Percentiles rank a stretch among this genome's conserved stretches.
Evolutionary conservation across 371 early-diverging fungal genomes (phyloP).

Genomic region (Batrachochytrium dendrobatidis): DNA sequence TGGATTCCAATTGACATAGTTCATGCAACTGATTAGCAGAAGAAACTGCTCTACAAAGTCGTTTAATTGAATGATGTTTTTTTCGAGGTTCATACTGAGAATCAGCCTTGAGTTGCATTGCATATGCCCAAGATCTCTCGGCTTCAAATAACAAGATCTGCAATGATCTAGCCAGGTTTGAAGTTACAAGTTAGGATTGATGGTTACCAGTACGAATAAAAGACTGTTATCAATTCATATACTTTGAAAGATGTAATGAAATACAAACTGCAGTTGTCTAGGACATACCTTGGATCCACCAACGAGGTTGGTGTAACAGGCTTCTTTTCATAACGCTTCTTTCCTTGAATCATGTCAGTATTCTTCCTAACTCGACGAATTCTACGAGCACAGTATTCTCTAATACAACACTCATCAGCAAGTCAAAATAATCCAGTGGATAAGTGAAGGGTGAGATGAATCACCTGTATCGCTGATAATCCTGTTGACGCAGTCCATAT

Average conservation of each 20-base stretch:
- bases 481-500: constrained; percentile 75
- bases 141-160: constrained; percentile 58
- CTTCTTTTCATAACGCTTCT: constrained; percentile 37
- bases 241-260: too few relatives aligned
- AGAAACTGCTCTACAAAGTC: constrained; percentile 57
- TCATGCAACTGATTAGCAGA: constrained; percentile 43
- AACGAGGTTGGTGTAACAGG: too few relatives aligned
- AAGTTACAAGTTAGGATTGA: constrained; percentile 2
- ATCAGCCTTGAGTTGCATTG: constrained; percentile 67
- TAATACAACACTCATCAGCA: too few relatives aligned
- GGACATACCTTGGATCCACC: too few relatives aligned
- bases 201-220: neutral
- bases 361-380: constrained; percentile 57
- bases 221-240: too few relatives aligned
- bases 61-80: constrained; percentile 55
- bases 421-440: too few relatives aligned
- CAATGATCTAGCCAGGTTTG: constrained; percentile 36
- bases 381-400: constrained; percentile 61
- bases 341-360: constrained; percentile 52
- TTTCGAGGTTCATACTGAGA: constrained; percentile 58
- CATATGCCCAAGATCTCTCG: constrained; percentile 75
- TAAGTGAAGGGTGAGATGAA: neutral
- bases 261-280: too few relatives aligned
- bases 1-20: constrained; percentile 29
- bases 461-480: constrained; percentile 70